Conservation (phyloP, 768 basidiomycete species). For the Calocybe cyanea region DNA sequence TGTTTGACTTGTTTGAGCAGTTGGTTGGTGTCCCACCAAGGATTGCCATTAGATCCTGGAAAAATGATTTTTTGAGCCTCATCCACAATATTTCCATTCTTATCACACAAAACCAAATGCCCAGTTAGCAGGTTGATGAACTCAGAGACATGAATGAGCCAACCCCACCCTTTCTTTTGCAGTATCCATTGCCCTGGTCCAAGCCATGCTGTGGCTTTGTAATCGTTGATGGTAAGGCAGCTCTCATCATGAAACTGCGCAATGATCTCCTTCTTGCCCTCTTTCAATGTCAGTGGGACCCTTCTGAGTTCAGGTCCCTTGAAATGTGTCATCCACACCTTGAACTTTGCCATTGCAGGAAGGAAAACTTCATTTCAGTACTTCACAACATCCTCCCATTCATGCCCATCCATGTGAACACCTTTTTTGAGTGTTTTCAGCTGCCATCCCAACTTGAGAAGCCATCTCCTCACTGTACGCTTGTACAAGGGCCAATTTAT, state of each 20-base stretch:
- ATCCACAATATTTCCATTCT: slow-evolving; percentile 15
- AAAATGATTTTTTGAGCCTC: slow-evolving; percentile 30
- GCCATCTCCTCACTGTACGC: not conserved
- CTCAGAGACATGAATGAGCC: slow-evolving; percentile 34
- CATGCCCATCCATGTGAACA: slow-evolving; percentile 2
- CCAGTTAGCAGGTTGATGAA: slow-evolving; percentile 27
- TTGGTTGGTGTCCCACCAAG: slow-evolving; percentile 31
- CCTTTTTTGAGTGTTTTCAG: not conserved
- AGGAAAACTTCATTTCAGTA: slow-evolving; percentile 1
- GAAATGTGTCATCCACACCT: not conserved
- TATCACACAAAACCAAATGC: slow-evolving; percentile 16
- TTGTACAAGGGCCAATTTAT: no score
- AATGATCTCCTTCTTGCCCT: slow-evolving; percentile 1
- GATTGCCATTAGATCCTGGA: slow-evolving; percentile 26
- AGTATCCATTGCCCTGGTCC: not conserved
- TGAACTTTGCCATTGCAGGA: not conserved
- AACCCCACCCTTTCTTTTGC: slow-evolving; percentile 25
- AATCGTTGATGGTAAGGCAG: not conserved
- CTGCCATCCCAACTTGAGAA: not conserved
- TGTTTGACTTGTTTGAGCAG: slow-evolving; percentile 25
- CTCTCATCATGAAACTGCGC: not conserved
- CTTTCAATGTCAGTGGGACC: not conserved
- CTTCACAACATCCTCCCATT: not conserved
- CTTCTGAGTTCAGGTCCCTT: not conserved
- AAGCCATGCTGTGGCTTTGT: not conserved